Percentiles rank a stretch among this genome's conserved stretches.
phyloP scores from a whole-genome alignment of 805 yeast genomes.

The Yarrowia alimentaria region DNA sequence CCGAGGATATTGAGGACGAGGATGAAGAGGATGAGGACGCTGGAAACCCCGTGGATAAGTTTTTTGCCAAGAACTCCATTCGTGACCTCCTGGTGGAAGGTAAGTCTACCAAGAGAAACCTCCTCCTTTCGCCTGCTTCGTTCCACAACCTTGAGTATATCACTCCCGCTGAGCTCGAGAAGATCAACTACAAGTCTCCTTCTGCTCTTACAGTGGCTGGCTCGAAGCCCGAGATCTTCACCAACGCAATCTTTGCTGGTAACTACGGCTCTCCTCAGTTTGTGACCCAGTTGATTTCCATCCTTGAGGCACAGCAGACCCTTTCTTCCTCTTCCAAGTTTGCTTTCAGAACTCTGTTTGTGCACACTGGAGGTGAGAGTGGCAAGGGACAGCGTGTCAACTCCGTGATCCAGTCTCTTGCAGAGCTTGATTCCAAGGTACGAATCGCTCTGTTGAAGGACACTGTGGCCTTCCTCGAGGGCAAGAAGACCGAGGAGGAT shows the following conservation, averaged over 20 bases:
- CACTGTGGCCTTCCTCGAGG: not conserved
- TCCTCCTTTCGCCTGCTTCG: slow-evolving; percentile 5
- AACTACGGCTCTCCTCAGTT: slow-evolving; percentile 16
- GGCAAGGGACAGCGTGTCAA: slow-evolving; percentile 18
- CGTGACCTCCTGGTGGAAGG: slow-evolving; percentile 10
- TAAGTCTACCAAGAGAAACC: not conserved
- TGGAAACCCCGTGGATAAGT: slow-evolving; percentile 22
- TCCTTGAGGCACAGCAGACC: slow-evolving; percentile 13
- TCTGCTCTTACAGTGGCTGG: not conserved
- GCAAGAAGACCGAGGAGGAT: not conserved
- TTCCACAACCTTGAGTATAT: slow-evolving; percentile 1
- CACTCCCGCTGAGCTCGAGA: not conserved
- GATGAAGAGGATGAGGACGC: slow-evolving; percentile 9
- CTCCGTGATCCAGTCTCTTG: not conserved
- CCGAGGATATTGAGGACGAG: slow-evolving; percentile 34
- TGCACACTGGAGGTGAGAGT: slow-evolving; percentile 3
- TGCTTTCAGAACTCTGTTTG: slow-evolving; percentile 11
- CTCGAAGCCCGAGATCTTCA: not conserved
- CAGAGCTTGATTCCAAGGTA: not conserved
- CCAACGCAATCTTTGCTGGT: slow-evolving; percentile 20
- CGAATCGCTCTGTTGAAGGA: not conserved
- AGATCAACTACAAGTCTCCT: not conserved
- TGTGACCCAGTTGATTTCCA: slow-evolving; percentile 1
- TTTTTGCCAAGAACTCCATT: not conserved
- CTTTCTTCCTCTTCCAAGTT: too few relatives aligned